These are phyloP conservation scores for Peronospora belbahrii DNA, from an alignment of 352 stramenopile genomes.

Conservation along the genomic window DNA sequence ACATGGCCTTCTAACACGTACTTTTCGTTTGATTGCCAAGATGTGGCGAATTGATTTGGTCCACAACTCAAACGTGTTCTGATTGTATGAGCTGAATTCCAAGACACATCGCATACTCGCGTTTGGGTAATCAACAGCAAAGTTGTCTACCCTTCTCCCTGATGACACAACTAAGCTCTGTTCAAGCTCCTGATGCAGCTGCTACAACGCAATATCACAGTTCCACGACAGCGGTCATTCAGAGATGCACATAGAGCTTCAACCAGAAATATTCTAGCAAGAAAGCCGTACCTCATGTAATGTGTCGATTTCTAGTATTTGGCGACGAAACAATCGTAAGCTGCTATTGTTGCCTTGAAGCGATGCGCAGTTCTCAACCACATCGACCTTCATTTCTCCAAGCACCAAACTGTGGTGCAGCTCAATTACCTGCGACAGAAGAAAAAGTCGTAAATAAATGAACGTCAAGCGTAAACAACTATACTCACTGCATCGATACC, in stretches of 20 bases:
- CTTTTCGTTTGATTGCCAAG: constrained; percentile 46
- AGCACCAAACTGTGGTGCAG: constrained; percentile 67
- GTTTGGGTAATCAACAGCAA: constrained; percentile 46
- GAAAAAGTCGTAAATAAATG: background rate
- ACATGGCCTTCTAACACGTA: constrained; percentile 10
- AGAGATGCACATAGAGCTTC: background rate
- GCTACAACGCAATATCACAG: constrained; percentile 25
- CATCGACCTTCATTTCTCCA: constrained; percentile 83
- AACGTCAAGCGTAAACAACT: background rate
- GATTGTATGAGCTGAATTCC: constrained; percentile 74
- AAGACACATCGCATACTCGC: constrained; percentile 57
- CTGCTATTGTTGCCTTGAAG: constrained; percentile 23
- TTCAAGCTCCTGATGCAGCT: constrained; percentile 60
- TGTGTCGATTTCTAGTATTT: constrained; percentile 65
- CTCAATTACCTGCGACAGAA: constrained; percentile 47
- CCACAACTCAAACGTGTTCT: constrained; percentile 82
- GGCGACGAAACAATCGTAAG: constrained; percentile 60
- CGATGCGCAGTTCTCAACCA: constrained; percentile 22
- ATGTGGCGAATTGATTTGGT: constrained; percentile 74
- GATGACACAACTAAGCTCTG: constrained; percentile 46
- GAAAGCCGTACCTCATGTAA: constrained; percentile 49
- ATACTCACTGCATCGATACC: constrained; percentile 19
- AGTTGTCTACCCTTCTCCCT: constrained; percentile 34
- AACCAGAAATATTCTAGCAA: background rate
- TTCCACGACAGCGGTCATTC: background rate